Base-by-base conservation (phyloP, 495 filamentous ascomycete genomes). In the Xylaria flabelliformis region DNA sequence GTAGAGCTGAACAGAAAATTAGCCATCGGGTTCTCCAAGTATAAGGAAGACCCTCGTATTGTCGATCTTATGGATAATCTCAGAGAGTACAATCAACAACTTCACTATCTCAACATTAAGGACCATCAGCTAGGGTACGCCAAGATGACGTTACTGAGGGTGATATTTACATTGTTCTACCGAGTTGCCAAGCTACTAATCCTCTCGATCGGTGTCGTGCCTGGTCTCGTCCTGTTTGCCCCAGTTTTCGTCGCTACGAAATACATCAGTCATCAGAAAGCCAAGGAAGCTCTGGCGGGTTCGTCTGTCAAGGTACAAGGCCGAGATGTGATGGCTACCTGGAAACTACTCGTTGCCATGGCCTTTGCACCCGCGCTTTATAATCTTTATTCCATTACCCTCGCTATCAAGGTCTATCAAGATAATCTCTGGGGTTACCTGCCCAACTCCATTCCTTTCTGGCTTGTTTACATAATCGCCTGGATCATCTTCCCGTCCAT, bases 111-210 rank as follows among this genome's bases (percentile, higher is more conserved):
- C 41, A 92, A 92, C 73, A 88, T 98, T 65, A 91, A 93, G 19
- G 96, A 99, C 80, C 96, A 99, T 80, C 96, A 99, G 82, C 94
- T 99, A 15, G 90, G 94, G 76, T 98, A 97, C 76, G 94, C 92
- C 64, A 95, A 90, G 77, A 90, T 97, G 81, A 92, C 92, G 0
- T 89, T 92, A 73, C 80, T 88, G 34, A 90, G 88, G 65, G 93
- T 97, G 56, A 81, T 97, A 56, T 85, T 90, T 62, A 92, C 90
- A 1, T 86, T 98, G 59, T 80, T 97, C 68, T 97, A 97, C 78
- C 90, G 96, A 36, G 75, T 97, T 34, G 82, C 79, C 29, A 97
- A 97, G 79, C 84, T 99, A 17, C 78, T 85, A 4, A 78, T 95
- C 5, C 86, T 99, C 56, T 88, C 91, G 2, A 87, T 94, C 29